Evolutionary conservation across 1,284 basidiomycete species (phyloP).

Genomic region (Papiliotrema fonsecae): DNA sequence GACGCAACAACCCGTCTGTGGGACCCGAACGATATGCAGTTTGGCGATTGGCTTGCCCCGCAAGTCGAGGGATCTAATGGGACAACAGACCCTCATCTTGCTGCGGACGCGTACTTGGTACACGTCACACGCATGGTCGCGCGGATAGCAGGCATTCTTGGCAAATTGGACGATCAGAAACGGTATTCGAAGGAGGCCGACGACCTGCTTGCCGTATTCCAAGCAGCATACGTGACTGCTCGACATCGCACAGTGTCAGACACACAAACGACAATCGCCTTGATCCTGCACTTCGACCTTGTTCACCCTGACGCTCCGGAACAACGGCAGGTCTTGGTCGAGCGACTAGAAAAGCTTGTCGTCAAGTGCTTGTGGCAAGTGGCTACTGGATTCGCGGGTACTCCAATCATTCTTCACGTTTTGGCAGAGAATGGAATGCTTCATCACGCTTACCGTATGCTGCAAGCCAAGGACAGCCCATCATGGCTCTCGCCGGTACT

Average conservation of each 20-base stretch:
- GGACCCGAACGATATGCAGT: constrained; percentile 14
- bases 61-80: constrained; percentile 3
- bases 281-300: constrained; percentile 18
- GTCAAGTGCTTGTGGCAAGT: constrained; percentile 8
- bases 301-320: constrained; percentile 3
- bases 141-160: constrained; percentile 13
- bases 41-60: constrained; percentile 31
- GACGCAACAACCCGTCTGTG: constrained; percentile 15
- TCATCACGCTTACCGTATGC: constrained; percentile 23
- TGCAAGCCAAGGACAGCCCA: constrained; percentile 18
- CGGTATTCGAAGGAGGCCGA: constrained; percentile 6
- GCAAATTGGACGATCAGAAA: constrained; percentile 7
- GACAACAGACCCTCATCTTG: constrained; percentile 14
- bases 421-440: constrained; percentile 15
- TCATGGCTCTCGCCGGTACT: constrained; percentile 24
- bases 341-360: constrained; percentile 13
- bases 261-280: constrained; percentile 22
- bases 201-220: constrained; percentile 11
- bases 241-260: constrained; percentile 22
- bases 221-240: constrained; percentile 19
- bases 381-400: constrained; percentile 21
- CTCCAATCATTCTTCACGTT: constrained; percentile 21
- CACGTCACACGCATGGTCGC: constrained; percentile 16
- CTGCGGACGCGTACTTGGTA: constrained; percentile 31
- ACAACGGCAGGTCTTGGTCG: not conserved